Percentiles rank a stretch among this genome's conserved stretches.
Conservation (phyloP, 2,329 filamentous ascomycete genomes). For the Macroventuria anomochaeta region DNA sequence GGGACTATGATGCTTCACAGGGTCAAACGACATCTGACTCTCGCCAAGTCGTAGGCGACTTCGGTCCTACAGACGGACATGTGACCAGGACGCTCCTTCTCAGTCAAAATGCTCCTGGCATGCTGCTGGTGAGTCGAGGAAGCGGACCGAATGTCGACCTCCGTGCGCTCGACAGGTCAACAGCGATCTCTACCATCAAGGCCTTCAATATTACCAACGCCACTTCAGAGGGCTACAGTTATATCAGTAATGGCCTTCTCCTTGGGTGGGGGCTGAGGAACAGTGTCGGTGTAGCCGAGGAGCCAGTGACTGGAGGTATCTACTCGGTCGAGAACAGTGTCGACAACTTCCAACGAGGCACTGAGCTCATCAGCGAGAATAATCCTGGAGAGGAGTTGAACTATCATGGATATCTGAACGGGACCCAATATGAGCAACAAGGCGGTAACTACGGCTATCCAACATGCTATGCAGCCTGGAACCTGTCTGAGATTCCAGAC, state of each 20-base stretch:
- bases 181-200: slow-evolving; percentile 72
- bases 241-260: slow-evolving; percentile 58
- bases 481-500: slow-evolving; percentile 58
- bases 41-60: slow-evolving; percentile 65
- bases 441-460: slow-evolving; percentile 74
- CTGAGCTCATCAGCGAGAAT: slow-evolving; percentile 67
- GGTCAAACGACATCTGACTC: slow-evolving; percentile 56
- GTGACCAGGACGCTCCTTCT: slow-evolving; percentile 71
- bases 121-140: slow-evolving; percentile 71
- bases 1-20: slow-evolving; percentile 66
- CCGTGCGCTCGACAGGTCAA: slow-evolving; percentile 57
- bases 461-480: slow-evolving; percentile 71
- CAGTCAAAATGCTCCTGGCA: slow-evolving; percentile 60
- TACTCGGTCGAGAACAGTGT: slow-evolving; percentile 73
- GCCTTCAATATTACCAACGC: slow-evolving; percentile 61
- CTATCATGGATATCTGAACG: slow-evolving; percentile 68
- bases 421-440: slow-evolving; percentile 51
- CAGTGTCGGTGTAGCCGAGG: slow-evolving; percentile 72
- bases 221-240: slow-evolving; percentile 52
- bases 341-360: slow-evolving; percentile 66
- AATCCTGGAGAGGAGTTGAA: slow-evolving; percentile 80
- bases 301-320: slow-evolving; percentile 59
- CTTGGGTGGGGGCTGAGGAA: slow-evolving; percentile 75
- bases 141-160: slow-evolving; percentile 68
- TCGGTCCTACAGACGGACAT: slow-evolving; percentile 65